phyloP scores from a whole-genome alignment of 345 rosid genomes.

The Melastoma malabathricum region DNA sequence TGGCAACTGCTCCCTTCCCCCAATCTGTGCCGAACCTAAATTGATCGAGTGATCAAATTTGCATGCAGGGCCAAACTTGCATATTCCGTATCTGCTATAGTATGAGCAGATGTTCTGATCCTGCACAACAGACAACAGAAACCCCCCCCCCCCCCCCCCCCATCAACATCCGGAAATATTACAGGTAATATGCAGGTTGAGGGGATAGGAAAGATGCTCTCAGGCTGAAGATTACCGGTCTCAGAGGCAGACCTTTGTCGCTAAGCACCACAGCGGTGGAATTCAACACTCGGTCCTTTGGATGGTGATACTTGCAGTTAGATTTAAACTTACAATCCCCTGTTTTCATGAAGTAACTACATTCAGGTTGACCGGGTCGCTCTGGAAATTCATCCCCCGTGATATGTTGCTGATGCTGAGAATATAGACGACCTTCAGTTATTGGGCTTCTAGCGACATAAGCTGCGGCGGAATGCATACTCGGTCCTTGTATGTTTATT shows the following conservation, averaged over 20 bases:
- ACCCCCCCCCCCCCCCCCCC: background rate
- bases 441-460: conserved; percentile 25
- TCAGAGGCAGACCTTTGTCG: conserved; percentile 84
- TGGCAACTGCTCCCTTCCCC: conserved; percentile 13
- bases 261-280: conserved; percentile 42
- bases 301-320: conserved; percentile 87
- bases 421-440: conserved; percentile 26
- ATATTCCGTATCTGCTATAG: conserved; percentile 86
- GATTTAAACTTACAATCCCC: conserved; percentile 85
- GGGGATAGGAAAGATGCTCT: conserved; percentile 12
- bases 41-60: conserved; percentile 56
- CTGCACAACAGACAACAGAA: conserved; percentile 17
- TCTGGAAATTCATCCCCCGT: conserved; percentile 69
- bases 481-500: conserved; percentile 37
- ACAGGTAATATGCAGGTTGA: background rate
- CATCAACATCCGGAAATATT: background rate
- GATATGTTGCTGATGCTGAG: conserved; percentile 35
- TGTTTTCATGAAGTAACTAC: conserved; percentile 60
- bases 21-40: conserved; percentile 16
- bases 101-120: conserved; percentile 61
- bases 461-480: conserved; percentile 32
- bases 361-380: conserved; percentile 89
- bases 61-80: conserved; percentile 95
- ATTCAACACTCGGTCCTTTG: conserved; percentile 40
- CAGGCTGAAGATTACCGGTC: conserved; percentile 50